A percentile compares a stretch with the other conserved stretches of the same genome.
Conservation (phyloP, 139 green algal species). For the Astrephomene gubernaculifera region DNA sequence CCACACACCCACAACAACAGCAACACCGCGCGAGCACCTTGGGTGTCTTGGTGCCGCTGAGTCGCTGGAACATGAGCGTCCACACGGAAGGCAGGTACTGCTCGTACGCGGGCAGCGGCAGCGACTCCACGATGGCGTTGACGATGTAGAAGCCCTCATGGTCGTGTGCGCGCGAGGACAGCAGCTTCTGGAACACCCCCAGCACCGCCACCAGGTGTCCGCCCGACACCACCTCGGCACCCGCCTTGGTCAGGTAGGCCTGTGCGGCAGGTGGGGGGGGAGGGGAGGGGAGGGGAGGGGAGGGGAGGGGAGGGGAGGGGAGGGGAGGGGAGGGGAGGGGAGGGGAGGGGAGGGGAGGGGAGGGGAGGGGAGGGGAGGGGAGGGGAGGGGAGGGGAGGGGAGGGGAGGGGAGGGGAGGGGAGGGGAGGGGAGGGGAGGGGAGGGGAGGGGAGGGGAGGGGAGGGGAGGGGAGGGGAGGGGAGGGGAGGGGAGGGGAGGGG, state of each 20-base stretch:
- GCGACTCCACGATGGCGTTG: conserved; percentile 79
- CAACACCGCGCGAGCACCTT: conserved; percentile 27
- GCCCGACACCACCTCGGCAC: conserved; percentile 67
- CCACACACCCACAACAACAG: too few species aligned
- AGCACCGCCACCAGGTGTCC: conserved; percentile 86
- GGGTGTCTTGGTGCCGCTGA: conserved; percentile 76
- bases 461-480: too few species aligned
- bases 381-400: too few species aligned
- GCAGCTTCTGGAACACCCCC: conserved; percentile 95
- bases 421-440: too few species aligned
- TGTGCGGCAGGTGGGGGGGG: conserved; percentile 12
- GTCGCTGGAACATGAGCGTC: conserved; percentile 62
- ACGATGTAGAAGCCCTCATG: conserved; percentile 95
- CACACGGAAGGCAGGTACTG: conserved; percentile 38
- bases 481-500: too few species aligned
- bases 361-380: too few species aligned
- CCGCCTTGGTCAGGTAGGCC: conserved; percentile 90
- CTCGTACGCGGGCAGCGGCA: conserved; percentile 59
- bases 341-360: too few species aligned
- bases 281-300: background rate
- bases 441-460: too few species aligned
- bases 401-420: too few species aligned
- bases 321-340: background rate
- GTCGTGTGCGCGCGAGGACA: conserved; percentile 87
- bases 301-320: background rate